Evolutionary conservation across 78 protist genomes (phyloP), one percentile per base, ranked within the genome.

Genomic region (Speleostelium caveatum): DNA sequence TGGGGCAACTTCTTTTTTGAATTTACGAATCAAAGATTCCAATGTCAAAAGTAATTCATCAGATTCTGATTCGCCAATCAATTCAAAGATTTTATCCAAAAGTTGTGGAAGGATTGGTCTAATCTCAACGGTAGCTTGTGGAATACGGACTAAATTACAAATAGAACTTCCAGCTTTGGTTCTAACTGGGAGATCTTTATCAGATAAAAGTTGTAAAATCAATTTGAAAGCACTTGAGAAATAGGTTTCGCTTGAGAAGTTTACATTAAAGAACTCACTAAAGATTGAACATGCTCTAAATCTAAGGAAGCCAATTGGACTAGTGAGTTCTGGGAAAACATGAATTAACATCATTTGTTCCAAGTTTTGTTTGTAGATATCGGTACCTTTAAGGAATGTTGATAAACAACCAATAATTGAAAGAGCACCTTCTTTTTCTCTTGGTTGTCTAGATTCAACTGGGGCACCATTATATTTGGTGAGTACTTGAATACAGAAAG

Each of bases 101-200:
- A 95, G 35, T 59, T 76, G 92, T 55, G 80, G 75, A 24, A 93
- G 71, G 3, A 80, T 42, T 41, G 85, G 87, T 24, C 90, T 33
- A 21, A 95, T 7, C 21, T 85, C 90, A 22, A 66, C 75, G 21
- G 30, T 55, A 42, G 93, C 87, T n/a, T 41, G 66, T 35, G 69
- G 33, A 55, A 49, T 61, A 36, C 68, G 73, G 39, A 95, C 83
- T 36, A 95, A 60, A 58, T 73, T 60, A 49, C 77, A 61, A 26
- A 95, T 75, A 21, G 95, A 55, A 30, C 71, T 56, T 71, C 86
- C 93, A 19, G 95, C 90, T 78, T 78, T 63, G 21, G 86, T 71
- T 33, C 95, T 67, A 19, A 95, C 96, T 32, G 95, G 86, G 19
- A 95, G 39, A 39, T 95, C 96, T 10, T 56, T 26, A 73, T 95